Percentiles rank a stretch among this genome's conserved stretches.
Conservation (phyloP, 495 filamentous ascomycete genomes). For the Aspergillus conjunctus region DNA sequence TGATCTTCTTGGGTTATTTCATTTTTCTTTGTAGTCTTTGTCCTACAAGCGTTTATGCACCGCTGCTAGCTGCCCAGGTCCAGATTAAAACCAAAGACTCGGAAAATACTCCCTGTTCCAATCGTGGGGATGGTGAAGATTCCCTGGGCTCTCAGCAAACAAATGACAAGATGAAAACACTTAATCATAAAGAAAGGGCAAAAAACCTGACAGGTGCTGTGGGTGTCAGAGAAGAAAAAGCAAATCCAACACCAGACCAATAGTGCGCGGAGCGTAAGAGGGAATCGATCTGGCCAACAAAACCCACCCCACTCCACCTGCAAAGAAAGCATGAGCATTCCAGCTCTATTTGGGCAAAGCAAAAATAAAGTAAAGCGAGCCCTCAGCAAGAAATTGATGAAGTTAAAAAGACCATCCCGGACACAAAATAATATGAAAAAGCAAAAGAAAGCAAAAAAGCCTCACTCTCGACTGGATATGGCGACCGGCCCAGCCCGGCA, state of each 20-base stretch:
- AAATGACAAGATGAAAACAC: constrained; percentile 5
- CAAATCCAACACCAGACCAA: background rate
- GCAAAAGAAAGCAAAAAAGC: background rate
- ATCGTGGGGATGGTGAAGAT: constrained; percentile 6
- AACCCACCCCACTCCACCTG: background rate
- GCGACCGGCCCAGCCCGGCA: background rate
- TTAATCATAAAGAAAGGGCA: background rate
- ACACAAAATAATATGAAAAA: background rate
- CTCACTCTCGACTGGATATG: background rate
- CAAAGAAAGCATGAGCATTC: background rate
- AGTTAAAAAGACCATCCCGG: too few relatives aligned
- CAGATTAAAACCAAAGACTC: constrained; percentile 7
- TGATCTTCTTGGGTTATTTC: background rate
- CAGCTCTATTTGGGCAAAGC: background rate
- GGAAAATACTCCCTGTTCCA: constrained; percentile 27
- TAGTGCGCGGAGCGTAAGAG: background rate
- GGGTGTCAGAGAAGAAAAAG: background rate
- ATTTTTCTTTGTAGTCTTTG: background rate
- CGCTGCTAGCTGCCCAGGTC: too few relatives aligned
- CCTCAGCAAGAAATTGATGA: background rate
- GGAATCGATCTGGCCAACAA: background rate
- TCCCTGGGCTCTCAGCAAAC: background rate
- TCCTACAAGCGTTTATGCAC: background rate
- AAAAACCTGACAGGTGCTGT: background rate
- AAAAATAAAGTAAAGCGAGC: background rate